Evolutionary conservation across 148 eudicot genomes (phyloP).

Genomic region (Pouteria glomerata): DNA sequence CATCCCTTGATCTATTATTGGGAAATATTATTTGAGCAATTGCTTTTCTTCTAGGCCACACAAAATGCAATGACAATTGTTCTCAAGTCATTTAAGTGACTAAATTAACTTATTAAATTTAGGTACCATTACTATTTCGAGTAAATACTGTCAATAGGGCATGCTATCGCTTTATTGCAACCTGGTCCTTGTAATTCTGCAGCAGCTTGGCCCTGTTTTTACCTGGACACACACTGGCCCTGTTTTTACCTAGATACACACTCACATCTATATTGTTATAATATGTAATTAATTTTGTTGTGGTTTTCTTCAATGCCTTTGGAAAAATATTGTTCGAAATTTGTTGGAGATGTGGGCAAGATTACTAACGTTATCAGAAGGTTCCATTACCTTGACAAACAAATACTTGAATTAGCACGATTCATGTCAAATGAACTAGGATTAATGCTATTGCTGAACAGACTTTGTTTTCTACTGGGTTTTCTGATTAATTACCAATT

Average conservation of each 20-base stretch:
- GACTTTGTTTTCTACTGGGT: not conserved
- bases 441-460: not conserved
- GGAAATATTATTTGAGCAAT: not conserved
- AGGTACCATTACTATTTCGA: not conserved
- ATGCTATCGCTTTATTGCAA: not conserved
- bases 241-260: not conserved
- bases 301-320: not conserved
- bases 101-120: not conserved
- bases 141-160: not conserved
- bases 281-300: not conserved
- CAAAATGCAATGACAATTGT: not conserved
- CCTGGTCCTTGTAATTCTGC: not conserved
- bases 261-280: no score
- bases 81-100: not conserved
- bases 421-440: not conserved
- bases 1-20: no score
- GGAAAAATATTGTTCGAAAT: not conserved
- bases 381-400: not conserved
- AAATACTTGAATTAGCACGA: not conserved
- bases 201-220: not conserved
- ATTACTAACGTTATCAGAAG: not conserved
- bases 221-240: not conserved
- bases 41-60: not conserved
- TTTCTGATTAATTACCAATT: not conserved
- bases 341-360: slow-evolving; percentile 1